These are phyloP conservation scores for Schizochytrium sp. DNA, from an alignment of 108 stramenopile species.

Conservation along the genomic window DNA sequence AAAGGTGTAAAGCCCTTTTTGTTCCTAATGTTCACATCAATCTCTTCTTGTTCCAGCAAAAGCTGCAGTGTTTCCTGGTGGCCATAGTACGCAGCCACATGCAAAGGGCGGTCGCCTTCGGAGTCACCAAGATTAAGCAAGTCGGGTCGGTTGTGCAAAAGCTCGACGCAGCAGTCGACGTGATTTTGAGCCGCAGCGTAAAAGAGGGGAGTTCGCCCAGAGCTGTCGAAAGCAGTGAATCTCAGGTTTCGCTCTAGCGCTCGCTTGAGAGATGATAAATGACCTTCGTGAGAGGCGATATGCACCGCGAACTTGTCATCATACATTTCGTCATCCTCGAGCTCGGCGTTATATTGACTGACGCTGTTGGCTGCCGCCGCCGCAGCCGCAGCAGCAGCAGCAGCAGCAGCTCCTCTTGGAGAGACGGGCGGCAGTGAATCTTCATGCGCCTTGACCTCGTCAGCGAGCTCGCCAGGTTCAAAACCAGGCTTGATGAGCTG, in stretches of 20 bases:
- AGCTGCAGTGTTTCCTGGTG: not conserved
- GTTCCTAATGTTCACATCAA: not conserved
- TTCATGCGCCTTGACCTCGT: not conserved
- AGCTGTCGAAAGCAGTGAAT: not conserved
- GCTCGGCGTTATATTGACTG: not conserved
- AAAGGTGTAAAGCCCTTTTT: not conserved
- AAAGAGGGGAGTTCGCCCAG: not conserved
- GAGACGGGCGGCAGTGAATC: not conserved
- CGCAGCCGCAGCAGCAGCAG: no score
- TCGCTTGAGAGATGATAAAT: not conserved
- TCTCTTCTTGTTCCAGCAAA: not conserved
- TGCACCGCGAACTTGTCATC: not conserved
- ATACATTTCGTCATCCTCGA: not conserved
- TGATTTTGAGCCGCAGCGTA: conserved; percentile 6
- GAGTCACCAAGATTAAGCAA: not conserved
- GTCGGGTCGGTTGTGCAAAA: not conserved
- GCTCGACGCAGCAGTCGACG: not conserved
- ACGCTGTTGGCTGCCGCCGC: no score
- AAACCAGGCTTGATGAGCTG: not conserved
- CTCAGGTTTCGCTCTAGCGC: not conserved
- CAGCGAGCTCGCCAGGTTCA: not conserved
- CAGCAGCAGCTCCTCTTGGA: not conserved
- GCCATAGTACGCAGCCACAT: not conserved
- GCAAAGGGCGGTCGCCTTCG: not conserved
- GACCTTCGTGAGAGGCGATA: not conserved